Evolutionary conservation across 805 yeast genomes (phyloP).

Genomic region (Spathaspora girioi): DNA sequence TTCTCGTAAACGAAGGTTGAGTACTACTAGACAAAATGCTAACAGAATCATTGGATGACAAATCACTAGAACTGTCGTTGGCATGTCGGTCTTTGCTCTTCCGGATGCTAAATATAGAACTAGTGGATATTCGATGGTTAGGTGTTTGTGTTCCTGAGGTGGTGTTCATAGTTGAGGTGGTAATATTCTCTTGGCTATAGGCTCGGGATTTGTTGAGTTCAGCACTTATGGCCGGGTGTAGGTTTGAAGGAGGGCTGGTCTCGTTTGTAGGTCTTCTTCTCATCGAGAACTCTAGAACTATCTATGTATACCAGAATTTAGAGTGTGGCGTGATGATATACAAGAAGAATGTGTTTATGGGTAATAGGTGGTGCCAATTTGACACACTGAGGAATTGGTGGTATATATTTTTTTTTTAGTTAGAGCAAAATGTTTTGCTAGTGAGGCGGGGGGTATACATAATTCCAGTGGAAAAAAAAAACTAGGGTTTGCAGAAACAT

Average conservation of each 20-base stretch:
- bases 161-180: background rate
- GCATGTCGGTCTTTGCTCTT: slow-evolving; percentile 17
- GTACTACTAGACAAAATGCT: slow-evolving; percentile 25
- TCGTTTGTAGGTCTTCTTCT: slow-evolving; percentile 22
- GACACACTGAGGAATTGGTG: too few relatives aligned
- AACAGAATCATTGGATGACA: slow-evolving; percentile 29
- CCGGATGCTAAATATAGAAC: slow-evolving; percentile 35
- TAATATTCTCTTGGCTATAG: slow-evolving; percentile 9
- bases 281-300: slow-evolving; percentile 10
- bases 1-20: slow-evolving; percentile 5
- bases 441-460: too few relatives aligned
- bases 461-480: too few relatives aligned
- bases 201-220: slow-evolving; percentile 27
- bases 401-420: too few relatives aligned
- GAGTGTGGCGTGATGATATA: too few relatives aligned
- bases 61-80: slow-evolving; percentile 20
- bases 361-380: too few relatives aligned
- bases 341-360: too few relatives aligned
- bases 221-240: slow-evolving; percentile 18
- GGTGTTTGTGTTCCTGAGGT: slow-evolving; percentile 1
- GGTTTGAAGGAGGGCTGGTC: slow-evolving; percentile 5
- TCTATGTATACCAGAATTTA: background rate
- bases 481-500: too few relatives aligned
- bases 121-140: slow-evolving; percentile 27
- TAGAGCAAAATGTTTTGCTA: too few relatives aligned